A percentile compares a stretch with the other conserved stretches of the same genome.
These are phyloP conservation scores for Calocybe indica DNA, from an alignment of 768 basidiomycete genomes.

Conservation along the genomic window DNA sequence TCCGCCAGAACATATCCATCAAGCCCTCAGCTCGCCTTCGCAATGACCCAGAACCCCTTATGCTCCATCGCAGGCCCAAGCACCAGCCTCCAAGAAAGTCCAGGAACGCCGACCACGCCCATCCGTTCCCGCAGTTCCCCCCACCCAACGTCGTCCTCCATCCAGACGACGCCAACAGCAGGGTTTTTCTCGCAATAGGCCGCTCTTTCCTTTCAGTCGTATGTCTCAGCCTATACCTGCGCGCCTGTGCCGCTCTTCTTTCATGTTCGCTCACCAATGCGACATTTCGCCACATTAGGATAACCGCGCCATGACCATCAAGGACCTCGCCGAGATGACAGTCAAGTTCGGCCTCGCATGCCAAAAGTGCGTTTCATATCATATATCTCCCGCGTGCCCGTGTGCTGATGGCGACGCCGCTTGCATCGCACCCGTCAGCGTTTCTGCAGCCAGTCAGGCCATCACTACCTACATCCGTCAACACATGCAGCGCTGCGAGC, in stretches of 20 bases:
- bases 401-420: too few species aligned
- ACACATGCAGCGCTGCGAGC: slow-evolving; percentile 67
- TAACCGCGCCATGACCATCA: slow-evolving; percentile 83
- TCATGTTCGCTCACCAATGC: too few species aligned
- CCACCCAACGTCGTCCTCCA: slow-evolving; percentile 63
- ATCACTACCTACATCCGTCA: slow-evolving; percentile 79
- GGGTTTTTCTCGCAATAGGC: slow-evolving; percentile 69
- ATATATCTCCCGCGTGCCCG: slow-evolving; percentile 3
- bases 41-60: slow-evolving; percentile 33
- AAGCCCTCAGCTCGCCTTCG: slow-evolving; percentile 47
- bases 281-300: slow-evolving; percentile 32
- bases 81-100: slow-evolving; percentile 13
- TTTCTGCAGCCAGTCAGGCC: slow-evolving; percentile 74
- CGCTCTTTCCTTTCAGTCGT: slow-evolving; percentile 72
- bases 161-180: slow-evolving; percentile 65
- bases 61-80: slow-evolving; percentile 16
- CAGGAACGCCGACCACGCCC: slow-evolving; percentile 9
- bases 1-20: slow-evolving; percentile 44
- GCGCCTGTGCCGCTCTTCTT: slow-evolving; percentile 10
- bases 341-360: slow-evolving; percentile 60
- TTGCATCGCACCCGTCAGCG: slow-evolving; percentile 28
- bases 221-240: slow-evolving; percentile 22
- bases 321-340: slow-evolving; percentile 73
- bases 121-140: slow-evolving; percentile 42
- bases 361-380: slow-evolving; percentile 53